A percentile compares a stretch with the other conserved stretches of the same genome.
phyloP scores from a whole-genome alignment of 345 rosid species.

The Populus nigra region DNA sequence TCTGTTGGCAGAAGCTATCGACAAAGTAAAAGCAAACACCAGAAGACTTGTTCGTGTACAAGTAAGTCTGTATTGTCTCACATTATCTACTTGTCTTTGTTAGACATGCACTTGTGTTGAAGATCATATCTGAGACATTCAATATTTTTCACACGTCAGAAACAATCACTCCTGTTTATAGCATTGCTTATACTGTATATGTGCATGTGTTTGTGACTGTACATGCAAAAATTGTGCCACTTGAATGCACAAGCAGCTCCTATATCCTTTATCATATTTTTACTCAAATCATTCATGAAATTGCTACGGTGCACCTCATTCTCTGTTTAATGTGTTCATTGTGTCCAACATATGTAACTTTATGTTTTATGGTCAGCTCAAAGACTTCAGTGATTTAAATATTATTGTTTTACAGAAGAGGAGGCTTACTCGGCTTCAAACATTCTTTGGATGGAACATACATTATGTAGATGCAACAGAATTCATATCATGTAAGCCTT shows the following conservation, averaged over 20 bases:
- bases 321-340: too few species aligned
- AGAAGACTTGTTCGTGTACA: slow-evolving; percentile 87
- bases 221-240: too few species aligned
- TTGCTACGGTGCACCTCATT: too few species aligned
- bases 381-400: not conserved
- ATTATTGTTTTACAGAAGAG: slow-evolving; percentile 54
- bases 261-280: too few species aligned
- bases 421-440: slow-evolving; percentile 57
- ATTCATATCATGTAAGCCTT: slow-evolving; percentile 50
- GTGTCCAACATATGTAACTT: too few species aligned
- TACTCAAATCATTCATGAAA: too few species aligned
- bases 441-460: slow-evolving; percentile 78
- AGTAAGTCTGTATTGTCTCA: slow-evolving; percentile 44
- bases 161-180: too few species aligned
- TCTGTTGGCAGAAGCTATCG: slow-evolving; percentile 64
- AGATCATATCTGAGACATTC: not conserved
- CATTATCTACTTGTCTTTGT: not conserved
- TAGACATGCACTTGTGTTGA: not conserved
- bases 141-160: too few species aligned
- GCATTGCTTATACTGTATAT: too few species aligned
- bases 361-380: not conserved
- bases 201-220: too few species aligned
- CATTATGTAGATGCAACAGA: slow-evolving; percentile 70
- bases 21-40: slow-evolving; percentile 68
- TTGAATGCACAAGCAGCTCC: too few species aligned